A percentile compares a stretch with the other conserved stretches of the same genome.
Evolutionary conservation across 2,329 filamentous ascomycete species (phyloP).

Genomic region (Botryotinia convoluta): DNA sequence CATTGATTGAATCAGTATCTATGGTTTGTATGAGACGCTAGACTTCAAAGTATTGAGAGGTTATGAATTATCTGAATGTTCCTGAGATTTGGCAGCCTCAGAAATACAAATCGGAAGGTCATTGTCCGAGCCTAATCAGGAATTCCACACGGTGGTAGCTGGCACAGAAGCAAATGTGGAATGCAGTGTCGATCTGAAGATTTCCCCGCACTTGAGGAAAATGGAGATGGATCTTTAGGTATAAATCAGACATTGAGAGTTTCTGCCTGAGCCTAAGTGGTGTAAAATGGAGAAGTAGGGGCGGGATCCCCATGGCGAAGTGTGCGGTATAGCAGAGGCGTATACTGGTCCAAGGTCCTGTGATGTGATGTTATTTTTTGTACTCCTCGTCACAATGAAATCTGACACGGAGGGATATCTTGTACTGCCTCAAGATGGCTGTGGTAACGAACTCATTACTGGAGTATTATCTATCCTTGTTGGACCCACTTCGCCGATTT

Average conservation of each 20-base stretch:
- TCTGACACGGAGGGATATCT: background rate
- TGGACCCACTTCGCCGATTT: background rate
- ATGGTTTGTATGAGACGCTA: conserved; percentile 46
- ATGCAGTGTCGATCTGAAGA: background rate
- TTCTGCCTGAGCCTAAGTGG: background rate
- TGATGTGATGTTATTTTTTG: background rate
- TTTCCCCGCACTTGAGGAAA: background rate
- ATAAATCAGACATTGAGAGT: background rate
- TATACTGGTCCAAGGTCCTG: background rate
- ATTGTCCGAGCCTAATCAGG: background rate
- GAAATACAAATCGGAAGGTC: background rate
- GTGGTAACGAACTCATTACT: background rate
- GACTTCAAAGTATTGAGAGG: conserved; percentile 43
- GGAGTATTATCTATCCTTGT: background rate
- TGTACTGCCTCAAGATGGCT: background rate
- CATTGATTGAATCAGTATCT: conserved; percentile 45
- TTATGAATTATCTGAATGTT: conserved; percentile 36
- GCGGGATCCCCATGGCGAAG: background rate
- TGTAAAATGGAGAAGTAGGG: background rate
- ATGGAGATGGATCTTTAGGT: background rate
- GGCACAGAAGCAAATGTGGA: background rate
- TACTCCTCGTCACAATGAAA: background rate
- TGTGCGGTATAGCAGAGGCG: background rate
- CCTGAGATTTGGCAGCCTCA: background rate
- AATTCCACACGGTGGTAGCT: background rate